Conservation (phyloP, 2,329 filamentous ascomycete genomes). For the Calonectria hawksworthii region DNA sequence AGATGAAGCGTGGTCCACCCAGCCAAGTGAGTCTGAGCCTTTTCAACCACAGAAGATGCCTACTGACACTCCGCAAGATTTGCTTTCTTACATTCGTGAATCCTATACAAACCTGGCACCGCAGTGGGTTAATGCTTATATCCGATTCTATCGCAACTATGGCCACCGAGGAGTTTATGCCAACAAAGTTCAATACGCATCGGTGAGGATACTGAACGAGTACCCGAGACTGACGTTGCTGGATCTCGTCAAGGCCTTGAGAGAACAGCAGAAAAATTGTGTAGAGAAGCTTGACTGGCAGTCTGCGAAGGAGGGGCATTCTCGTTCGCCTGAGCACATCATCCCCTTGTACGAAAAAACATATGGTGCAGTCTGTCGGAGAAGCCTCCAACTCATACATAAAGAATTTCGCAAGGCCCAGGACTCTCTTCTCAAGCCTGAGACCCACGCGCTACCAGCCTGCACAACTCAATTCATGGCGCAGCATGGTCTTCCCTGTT, state of each 20-base stretch:
- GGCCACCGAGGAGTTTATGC: neutral
- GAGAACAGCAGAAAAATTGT: neutral
- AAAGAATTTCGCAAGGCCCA: neutral
- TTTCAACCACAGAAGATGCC: neutral
- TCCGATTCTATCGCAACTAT: neutral
- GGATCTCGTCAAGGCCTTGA: neutral
- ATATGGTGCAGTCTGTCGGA: neutral
- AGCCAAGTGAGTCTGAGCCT: neutral
- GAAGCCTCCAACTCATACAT: neutral
- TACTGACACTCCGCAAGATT: neutral
- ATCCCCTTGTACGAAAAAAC: neutral
- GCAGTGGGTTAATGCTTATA: neutral
- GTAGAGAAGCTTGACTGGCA: neutral
- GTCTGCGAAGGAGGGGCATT: neutral
- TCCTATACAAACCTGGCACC: neutral
- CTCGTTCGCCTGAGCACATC: accelerated
- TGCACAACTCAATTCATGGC: neutral
- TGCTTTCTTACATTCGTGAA: neutral
- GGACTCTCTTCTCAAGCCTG: neutral
- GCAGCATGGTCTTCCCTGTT: neutral
- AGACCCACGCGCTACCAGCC: neutral
- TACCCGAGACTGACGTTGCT: neutral
- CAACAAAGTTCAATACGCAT: neutral
- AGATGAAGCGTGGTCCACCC: neutral
- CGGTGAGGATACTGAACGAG: neutral